phyloP scores from a whole-genome alignment of 345 rosid genomes.

The Eutrema japonicum region DNA sequence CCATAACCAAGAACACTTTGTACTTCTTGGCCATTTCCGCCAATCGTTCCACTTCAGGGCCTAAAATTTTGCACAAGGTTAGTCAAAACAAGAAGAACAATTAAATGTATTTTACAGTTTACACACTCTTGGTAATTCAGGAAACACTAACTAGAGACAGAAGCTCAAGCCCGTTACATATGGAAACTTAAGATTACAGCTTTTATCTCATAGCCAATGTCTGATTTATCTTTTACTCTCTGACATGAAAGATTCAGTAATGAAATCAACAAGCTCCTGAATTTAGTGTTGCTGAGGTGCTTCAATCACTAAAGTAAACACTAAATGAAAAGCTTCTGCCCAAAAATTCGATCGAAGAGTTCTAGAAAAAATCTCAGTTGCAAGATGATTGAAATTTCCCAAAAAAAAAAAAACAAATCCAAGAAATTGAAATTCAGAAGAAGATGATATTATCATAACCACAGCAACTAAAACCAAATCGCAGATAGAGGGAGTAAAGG shows the following conservation, averaged over 20 bases:
- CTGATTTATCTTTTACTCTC: not conserved
- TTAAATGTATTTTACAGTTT: not conserved
- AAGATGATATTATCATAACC: not conserved
- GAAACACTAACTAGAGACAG: not conserved
- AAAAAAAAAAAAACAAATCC: not conserved
- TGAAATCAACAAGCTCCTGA: not conserved
- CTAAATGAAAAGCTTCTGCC: not conserved
- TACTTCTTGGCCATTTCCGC: constrained; percentile 90
- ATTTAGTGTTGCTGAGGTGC: not conserved
- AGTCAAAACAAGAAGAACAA: not conserved
- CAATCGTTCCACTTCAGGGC: constrained; percentile 81
- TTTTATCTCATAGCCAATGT: constrained; percentile 2
- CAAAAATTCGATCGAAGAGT: not conserved
- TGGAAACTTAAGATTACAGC: not conserved
- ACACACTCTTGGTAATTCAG: not conserved
- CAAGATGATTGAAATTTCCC: not conserved
- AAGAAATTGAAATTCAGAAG: not conserved
- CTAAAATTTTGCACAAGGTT: constrained; percentile 35
- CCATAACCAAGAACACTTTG: constrained; percentile 85
- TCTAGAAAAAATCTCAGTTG: not conserved
- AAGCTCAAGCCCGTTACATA: too few relatives aligned
- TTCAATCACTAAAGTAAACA: not conserved
- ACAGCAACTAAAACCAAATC: not conserved
- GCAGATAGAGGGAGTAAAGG: not conserved
- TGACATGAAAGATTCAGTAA: not conserved